Evolutionary conservation across 331 rosid species (phyloP), one percentile per base, ranked within the genome.

Genomic region (Stylosanthes scabra): DNA sequence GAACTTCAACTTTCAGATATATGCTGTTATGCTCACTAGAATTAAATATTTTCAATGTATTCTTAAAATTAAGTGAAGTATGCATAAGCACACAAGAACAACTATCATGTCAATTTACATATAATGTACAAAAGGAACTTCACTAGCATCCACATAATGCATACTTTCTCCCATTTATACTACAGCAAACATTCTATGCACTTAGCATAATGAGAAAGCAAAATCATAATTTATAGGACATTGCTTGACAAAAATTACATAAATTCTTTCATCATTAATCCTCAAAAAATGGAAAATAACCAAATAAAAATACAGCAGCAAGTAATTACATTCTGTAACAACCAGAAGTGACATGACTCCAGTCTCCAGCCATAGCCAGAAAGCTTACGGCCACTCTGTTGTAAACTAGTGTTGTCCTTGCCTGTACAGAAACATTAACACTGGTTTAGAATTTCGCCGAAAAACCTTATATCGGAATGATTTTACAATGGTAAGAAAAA

Each of bases 391-490:
- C 59, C 57, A 34, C 45, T 63, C 6, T 66, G 59, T 37, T 7
- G 56, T 56, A 31, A 46, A 66, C 54, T 29, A n/a, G n/a, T n/a
- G n/a, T 10, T 60, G 14, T 66, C 55, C 68, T 77, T 62, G 31
- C 87, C 83, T 83, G 85, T 66, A 77, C 65, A 71, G 44, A 76
- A 73, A 77, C 59, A 80, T 13, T 49, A 52, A 60, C 3, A 37
- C 41, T 56, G 63, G 69, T 44, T 82, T 68, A 82, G 74, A 74
- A 79, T 60, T 65, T n/a, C n/a, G n/a, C n/a, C n/a, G n/a, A n/a
- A n/a, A n/a, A n/a, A n/a, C n/a, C n/a, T n/a, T n/a, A n/a, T n/a
- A n/a, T n/a, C n/a, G n/a, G n/a, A n/a, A n/a, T n/a, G n/a, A n/a
- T n/a, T n/a, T n/a, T n/a, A n/a, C n/a, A n/a, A n/a, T n/a, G n/a